Evolutionary conservation across 2,329 filamentous ascomycete genomes (phyloP).

Genomic region (Stachybotrys chlorohalonatus): DNA sequence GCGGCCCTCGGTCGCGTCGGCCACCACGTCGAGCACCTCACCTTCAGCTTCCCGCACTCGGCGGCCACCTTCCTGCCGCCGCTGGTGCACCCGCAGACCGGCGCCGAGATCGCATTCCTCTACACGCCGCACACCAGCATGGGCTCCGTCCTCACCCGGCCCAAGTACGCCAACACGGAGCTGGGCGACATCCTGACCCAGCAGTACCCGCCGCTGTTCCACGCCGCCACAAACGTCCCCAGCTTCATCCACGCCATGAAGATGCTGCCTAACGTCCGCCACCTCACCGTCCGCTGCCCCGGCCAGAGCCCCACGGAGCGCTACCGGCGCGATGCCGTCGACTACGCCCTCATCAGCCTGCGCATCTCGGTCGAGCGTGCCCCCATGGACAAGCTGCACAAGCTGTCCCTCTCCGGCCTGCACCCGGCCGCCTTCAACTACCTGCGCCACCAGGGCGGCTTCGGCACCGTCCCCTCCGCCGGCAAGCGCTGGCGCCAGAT

Average conservation of each 20-base stretch:
- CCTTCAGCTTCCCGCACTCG: constrained; percentile 68
- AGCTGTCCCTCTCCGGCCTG: constrained; percentile 63
- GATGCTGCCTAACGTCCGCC: constrained; percentile 58
- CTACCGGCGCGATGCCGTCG: constrained; percentile 69
- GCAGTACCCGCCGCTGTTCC: constrained; percentile 83
- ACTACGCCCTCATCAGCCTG: constrained; percentile 82
- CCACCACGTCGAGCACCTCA: constrained; percentile 67
- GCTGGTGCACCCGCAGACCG: constrained; percentile 68
- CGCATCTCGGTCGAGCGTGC: constrained; percentile 74
- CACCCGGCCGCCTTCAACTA: constrained; percentile 72
- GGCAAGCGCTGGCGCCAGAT: constrained; percentile 71
- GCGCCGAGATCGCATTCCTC: constrained; percentile 69
- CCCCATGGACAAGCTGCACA: constrained; percentile 54
- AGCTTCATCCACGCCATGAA: constrained; percentile 72
- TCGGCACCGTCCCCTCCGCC: constrained; percentile 66
- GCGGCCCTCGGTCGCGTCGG: constrained; percentile 71
- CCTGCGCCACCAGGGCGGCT: constrained; percentile 63
- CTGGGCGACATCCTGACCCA: constrained; percentile 74
- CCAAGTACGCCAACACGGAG: constrained; percentile 72
- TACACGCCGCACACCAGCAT: constrained; percentile 70
- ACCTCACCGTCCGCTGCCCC: constrained; percentile 69
- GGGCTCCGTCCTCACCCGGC: constrained; percentile 50
- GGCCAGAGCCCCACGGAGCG: constrained; percentile 59
- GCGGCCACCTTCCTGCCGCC: constrained; percentile 75
- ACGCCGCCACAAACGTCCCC: constrained; percentile 78